Evolutionary conservation across 805 yeast species (phyloP), one percentile per base, ranked within the genome.

Genomic region (Metahyphopichia silvanorum): DNA sequence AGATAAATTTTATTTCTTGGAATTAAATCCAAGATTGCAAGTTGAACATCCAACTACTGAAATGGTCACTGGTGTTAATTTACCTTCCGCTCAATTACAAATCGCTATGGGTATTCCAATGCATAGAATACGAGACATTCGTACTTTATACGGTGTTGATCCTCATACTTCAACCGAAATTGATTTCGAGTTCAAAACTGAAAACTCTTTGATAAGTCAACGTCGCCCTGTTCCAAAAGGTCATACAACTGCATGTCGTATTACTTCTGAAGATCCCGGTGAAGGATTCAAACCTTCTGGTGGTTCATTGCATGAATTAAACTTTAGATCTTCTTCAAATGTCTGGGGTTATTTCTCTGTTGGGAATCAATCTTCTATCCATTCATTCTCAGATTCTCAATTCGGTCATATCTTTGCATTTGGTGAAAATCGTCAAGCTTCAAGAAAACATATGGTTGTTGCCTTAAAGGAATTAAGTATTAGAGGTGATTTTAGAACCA

Each of bases 281-380:
- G 97, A 91, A 69, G 99, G 98, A 30, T 93, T 93, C 77, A 93
- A 93, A 65, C 99, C 99, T 33, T 86, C 96, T 25, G 94, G 96
- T 55, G 99, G 99, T 69, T 79, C 88, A 34, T 74, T 93, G 66
- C 96, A 89, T 49, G 98, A 93, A 63, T 77, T 93, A 60, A 94
- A 93, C 59, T 91, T 93, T 75, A 76, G 98, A 60, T 94, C 99
- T 3, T 83, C 95, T 21, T 88, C 97, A 7, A 91, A 93, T 50
- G 99, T 94, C 31, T 93, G 99, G 99, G 99, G 99, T 70, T 93
- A 93, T 62, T 93, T 93, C 77, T 87, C 96, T 13, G 98, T 93
- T 33, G 87, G 93, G 48, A 88, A 86, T 66, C 91, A 86, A 60
- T 95, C 98, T 41, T 89, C 96, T 33, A 94, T 93, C 53, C 99